Evolutionary conservation across 192 early-diverging fungal genomes (phyloP).

Genomic region (Podila epicladia): DNA sequence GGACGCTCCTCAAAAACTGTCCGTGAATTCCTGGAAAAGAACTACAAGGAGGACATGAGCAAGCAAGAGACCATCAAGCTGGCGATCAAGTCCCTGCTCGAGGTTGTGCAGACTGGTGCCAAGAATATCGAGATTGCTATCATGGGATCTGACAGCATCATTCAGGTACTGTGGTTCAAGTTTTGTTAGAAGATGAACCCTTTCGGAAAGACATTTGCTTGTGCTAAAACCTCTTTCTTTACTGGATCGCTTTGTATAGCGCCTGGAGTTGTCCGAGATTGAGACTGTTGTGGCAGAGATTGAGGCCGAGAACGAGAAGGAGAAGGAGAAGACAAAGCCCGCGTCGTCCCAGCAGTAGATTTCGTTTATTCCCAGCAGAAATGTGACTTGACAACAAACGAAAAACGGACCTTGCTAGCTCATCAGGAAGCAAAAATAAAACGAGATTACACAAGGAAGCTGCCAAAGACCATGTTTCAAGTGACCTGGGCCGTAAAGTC

Average conservation of each 20-base stretch:
- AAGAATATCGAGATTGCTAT: conserved; percentile 99
- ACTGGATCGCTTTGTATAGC: conserved; percentile 9
- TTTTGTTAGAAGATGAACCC: too few relatives aligned
- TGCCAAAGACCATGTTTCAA: too few relatives aligned
- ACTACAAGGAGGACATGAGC: conserved; percentile 88
- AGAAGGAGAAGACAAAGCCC: conserved; percentile 67
- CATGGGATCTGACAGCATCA: conserved; percentile 80
- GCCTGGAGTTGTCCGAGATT: conserved; percentile 68
- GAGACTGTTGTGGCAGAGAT: conserved; percentile 88
- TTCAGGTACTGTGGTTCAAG: conserved; percentile 60
- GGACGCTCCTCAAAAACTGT: conserved; percentile 97
- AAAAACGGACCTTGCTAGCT: too few relatives aligned
- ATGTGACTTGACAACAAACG: not conserved
- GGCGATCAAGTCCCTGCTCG: conserved; percentile 89
- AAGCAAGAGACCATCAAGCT: conserved; percentile 89
- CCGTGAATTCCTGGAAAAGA: conserved; percentile 98
- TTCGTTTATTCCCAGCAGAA: not conserved
- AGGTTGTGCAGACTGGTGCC: conserved; percentile 99
- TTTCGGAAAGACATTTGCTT: not conserved
- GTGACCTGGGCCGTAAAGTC: too few relatives aligned
- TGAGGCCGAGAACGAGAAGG: conserved; percentile 88
- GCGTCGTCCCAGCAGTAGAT: conserved; percentile 18
- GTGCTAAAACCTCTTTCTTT: not conserved
- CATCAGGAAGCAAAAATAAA: too few relatives aligned
- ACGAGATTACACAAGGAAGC: too few relatives aligned